Percentiles rank a stretch among this genome's conserved stretches.
Conservation (phyloP, 805 yeast genomes). For the Myxozyma kluyveri region DNA sequence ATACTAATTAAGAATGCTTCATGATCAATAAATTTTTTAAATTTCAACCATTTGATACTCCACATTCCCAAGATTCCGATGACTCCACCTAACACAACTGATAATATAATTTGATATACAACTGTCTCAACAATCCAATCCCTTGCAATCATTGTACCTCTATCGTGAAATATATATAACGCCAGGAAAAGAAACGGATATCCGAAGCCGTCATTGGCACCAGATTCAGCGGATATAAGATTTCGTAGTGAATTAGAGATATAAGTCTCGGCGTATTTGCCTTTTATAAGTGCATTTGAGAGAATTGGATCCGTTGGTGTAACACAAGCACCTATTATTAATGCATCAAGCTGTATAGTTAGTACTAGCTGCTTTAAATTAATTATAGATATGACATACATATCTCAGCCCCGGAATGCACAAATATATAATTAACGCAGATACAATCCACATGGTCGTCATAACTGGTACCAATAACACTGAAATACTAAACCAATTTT, state of each 20-base stretch:
- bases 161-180: slow-evolving; percentile 51
- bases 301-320: slow-evolving; percentile 78
- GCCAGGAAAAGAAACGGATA: slow-evolving; percentile 64
- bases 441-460: slow-evolving; percentile 68
- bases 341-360: slow-evolving; percentile 42
- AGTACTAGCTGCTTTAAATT: slow-evolving; percentile 34
- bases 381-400: not conserved
- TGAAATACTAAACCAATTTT: slow-evolving; percentile 58
- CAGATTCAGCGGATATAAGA: slow-evolving; percentile 66
- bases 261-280: slow-evolving; percentile 60
- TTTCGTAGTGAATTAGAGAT: slow-evolving; percentile 63
- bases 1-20: slow-evolving; percentile 58
- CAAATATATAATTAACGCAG: slow-evolving; percentile 61
- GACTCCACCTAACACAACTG: slow-evolving; percentile 48
- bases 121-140: slow-evolving; percentile 63
- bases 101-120: slow-evolving; percentile 60
- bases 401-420: slow-evolving; percentile 56
- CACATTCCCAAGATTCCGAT: slow-evolving; percentile 54
- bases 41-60: slow-evolving; percentile 52
- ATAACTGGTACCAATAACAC: slow-evolving; percentile 63
- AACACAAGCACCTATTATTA: slow-evolving; percentile 64
- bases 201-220: slow-evolving; percentile 62
- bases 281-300: slow-evolving; percentile 70
- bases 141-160: slow-evolving; percentile 53
- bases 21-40: slow-evolving; percentile 51